Evolutionary conservation across 2,329 filamentous ascomycete species (phyloP).

Genomic region (Phialocephala subalpina): DNA sequence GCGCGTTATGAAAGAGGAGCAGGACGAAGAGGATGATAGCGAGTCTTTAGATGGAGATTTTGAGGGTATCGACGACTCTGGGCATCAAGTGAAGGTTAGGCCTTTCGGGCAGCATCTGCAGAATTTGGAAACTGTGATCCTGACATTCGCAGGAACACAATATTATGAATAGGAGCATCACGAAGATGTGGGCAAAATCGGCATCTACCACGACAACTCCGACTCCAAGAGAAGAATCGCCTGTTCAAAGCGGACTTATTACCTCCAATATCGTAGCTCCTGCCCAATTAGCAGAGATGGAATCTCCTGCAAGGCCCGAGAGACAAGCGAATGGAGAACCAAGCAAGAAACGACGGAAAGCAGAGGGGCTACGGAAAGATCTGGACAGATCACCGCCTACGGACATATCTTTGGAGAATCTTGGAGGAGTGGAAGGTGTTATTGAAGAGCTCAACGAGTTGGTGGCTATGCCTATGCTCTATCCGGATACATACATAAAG

Average conservation of each 20-base stretch:
- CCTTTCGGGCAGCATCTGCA: constrained; percentile 11
- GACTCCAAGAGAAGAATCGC: constrained; percentile 33
- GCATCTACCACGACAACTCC: constrained; percentile 35
- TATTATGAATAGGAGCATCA: constrained; percentile 71
- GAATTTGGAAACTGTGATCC: constrained; percentile 11
- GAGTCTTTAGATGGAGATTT: constrained; percentile 59
- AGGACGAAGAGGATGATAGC: constrained; percentile 52
- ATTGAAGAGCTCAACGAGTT: constrained; percentile 74
- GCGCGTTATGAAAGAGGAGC: constrained; percentile 67
- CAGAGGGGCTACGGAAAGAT: constrained; percentile 53
- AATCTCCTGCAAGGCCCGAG: constrained; percentile 49
- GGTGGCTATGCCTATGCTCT: constrained; percentile 76
- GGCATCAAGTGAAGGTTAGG: constrained; percentile 40
- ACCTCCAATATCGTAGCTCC: constrained; percentile 37
- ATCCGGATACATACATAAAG: constrained; percentile 69
- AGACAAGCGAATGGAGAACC: constrained; percentile 72
- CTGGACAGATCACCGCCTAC: constrained; percentile 71
- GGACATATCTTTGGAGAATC: constrained; percentile 72
- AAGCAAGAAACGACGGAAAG: constrained; percentile 70
- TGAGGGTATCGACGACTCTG: constrained; percentile 52
- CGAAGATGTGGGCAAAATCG: constrained; percentile 62
- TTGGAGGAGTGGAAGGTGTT: constrained; percentile 80
- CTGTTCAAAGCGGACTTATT: constrained; percentile 22
- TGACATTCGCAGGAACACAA: constrained; percentile 57
- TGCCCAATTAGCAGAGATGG: constrained; percentile 34